Conservation (phyloP, 2,329 filamentous ascomycete species). For the Cytospora schulzeri region DNA sequence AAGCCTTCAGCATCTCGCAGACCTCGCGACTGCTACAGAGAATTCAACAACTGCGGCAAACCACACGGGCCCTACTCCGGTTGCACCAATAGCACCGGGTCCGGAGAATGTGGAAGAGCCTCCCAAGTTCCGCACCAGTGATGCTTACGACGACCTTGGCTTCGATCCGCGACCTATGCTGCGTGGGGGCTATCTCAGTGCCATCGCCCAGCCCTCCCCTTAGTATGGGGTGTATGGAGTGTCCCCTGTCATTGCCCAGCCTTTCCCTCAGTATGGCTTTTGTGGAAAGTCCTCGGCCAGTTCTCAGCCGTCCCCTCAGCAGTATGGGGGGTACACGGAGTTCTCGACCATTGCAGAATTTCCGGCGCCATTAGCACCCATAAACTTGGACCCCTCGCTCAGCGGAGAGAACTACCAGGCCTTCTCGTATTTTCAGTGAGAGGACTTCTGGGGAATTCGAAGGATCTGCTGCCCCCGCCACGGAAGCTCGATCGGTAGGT, state of each 20-base stretch:
- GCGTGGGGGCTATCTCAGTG: constrained; percentile 42
- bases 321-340: neutral
- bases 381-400: neutral
- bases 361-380: neutral
- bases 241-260: constrained; percentile 24
- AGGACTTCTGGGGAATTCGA: neutral
- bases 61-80: constrained; percentile 28
- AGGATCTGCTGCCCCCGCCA: neutral
- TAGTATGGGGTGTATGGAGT: constrained; percentile 2
- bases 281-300: no score
- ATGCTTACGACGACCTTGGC: constrained; percentile 46
- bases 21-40: constrained; percentile 51
- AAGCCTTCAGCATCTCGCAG: constrained; percentile 63
- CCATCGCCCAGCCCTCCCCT: constrained; percentile 18
- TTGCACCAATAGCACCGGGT: neutral
- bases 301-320: constrained; percentile 17
- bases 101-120: constrained; percentile 2
- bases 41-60: constrained; percentile 33
- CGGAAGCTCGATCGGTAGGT: neutral
- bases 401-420: neutral
- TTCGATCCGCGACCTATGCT: constrained; percentile 45
- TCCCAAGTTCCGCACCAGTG: constrained; percentile 25
- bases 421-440: neutral
- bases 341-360: neutral
- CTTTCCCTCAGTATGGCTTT: constrained; percentile 3